These are phyloP conservation scores for Botrytis deweyae DNA, from an alignment of 2,329 filamentous ascomycete genomes.

Conservation along the genomic window DNA sequence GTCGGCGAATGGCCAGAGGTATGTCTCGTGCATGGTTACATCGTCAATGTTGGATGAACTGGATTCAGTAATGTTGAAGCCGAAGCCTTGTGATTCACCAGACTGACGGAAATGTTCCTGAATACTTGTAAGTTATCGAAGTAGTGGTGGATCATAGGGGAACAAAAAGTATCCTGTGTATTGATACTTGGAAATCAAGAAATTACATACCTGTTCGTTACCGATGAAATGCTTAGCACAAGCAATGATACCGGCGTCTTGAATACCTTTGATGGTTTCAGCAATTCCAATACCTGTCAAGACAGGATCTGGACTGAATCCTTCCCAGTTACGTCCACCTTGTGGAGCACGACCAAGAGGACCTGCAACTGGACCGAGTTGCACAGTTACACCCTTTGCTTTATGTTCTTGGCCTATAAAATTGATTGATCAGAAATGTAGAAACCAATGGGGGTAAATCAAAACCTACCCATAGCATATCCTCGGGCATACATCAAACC, in stretches of 20 bases:
- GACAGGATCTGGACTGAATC: conserved; percentile 66
- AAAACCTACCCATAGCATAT: conserved; percentile 45
- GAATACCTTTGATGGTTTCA: conserved; percentile 75
- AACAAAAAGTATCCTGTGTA: background rate
- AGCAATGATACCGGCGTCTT: conserved; percentile 78
- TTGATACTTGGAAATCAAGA: background rate
- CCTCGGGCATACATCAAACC: conserved; percentile 54
- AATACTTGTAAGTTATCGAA: conserved; percentile 20
- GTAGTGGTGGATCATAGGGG: conserved; percentile 43
- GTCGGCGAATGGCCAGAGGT: conserved; percentile 59
- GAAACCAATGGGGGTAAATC: background rate
- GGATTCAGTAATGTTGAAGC: conserved; percentile 61
- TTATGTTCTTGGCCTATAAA: conserved; percentile 56
- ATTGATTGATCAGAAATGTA: background rate
- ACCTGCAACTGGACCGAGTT: conserved; percentile 73
- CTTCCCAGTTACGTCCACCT: conserved; percentile 70
- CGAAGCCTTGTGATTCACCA: conserved; percentile 51
- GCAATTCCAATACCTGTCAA: conserved; percentile 71
- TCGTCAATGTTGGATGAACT: conserved; percentile 58
- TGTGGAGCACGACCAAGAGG: conserved; percentile 65
- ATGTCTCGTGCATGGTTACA: conserved; percentile 59
- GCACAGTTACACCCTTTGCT: conserved; percentile 71
- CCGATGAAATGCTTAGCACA: conserved; percentile 72
- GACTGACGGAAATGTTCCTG: conserved; percentile 54
- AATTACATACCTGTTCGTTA: conserved; percentile 65